These are phyloP conservation scores for Endoconidiophora polonica DNA, from an alignment of 2,329 filamentous ascomycete genomes.

Conservation along the genomic window DNA sequence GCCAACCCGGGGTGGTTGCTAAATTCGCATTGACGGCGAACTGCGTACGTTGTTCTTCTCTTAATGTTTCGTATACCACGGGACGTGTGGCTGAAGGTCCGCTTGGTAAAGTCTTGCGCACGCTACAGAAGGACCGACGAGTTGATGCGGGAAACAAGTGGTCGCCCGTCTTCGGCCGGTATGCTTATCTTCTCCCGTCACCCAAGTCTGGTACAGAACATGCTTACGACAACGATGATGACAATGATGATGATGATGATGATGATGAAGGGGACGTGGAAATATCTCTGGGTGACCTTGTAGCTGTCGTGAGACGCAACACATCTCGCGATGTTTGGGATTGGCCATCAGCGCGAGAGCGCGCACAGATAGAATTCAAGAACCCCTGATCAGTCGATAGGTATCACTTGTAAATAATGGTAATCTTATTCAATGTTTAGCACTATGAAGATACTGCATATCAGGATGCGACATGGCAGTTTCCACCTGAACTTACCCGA, in stretches of 20 bases:
- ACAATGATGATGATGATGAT: slow-evolving; percentile 13
- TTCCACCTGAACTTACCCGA: too few relatives aligned
- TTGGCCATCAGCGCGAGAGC: slow-evolving; percentile 23
- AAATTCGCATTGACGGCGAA: slow-evolving; percentile 47
- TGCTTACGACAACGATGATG: background rate
- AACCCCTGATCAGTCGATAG: too few relatives aligned
- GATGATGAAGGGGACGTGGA: slow-evolving; percentile 15
- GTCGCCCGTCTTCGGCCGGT: slow-evolving; percentile 56
- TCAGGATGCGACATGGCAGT: too few relatives aligned
- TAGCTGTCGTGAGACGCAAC: slow-evolving; percentile 33
- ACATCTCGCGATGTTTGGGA: slow-evolving; percentile 36
- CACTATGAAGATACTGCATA: too few relatives aligned
- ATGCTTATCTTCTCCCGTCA: slow-evolving; percentile 38
- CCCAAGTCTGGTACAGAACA: too few relatives aligned
- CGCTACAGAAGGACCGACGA: slow-evolving; percentile 50
- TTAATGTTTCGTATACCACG: slow-evolving; percentile 56
- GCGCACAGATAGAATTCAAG: background rate
- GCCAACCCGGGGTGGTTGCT: too few relatives aligned
- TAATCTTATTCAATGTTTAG: too few relatives aligned
- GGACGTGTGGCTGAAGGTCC: slow-evolving; percentile 41
- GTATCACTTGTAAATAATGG: too few relatives aligned
- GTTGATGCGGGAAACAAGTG: slow-evolving; percentile 54
- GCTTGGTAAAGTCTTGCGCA: slow-evolving; percentile 47
- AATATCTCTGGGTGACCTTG: slow-evolving; percentile 38
- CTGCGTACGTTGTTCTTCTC: slow-evolving; percentile 49